These are phyloP conservation scores for Lanzia echinophila DNA, from an alignment of 2,329 filamentous ascomycete species.

Conservation along the genomic window DNA sequence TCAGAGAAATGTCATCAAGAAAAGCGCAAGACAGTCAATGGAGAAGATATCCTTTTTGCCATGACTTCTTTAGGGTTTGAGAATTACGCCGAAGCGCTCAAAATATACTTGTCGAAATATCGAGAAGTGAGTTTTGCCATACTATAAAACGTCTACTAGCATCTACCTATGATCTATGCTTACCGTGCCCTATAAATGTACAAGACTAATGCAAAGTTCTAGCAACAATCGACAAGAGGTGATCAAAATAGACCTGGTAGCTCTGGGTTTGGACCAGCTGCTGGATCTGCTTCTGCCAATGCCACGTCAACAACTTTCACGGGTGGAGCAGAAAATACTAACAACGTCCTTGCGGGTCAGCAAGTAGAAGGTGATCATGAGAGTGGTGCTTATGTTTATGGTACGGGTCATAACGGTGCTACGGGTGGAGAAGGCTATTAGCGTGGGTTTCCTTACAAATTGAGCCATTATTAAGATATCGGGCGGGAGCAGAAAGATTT, in stretches of 20 bases:
- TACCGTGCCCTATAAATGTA: neutral
- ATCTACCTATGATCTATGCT: conserved; percentile 8
- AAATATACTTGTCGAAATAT: conserved; percentile 97
- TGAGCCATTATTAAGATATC: neutral
- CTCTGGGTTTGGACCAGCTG: conserved; percentile 43
- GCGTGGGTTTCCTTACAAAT: conserved; percentile 9
- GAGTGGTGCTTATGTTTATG: conserved; percentile 35
- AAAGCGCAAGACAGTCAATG: conserved; percentile 98
- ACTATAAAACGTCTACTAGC: neutral
- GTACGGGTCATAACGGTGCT: conserved; percentile 52
- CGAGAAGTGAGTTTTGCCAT: conserved; percentile 69
- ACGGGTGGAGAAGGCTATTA: conserved; percentile 26
- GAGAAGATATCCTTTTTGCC: conserved; percentile 95
- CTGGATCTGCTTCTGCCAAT: conserved; percentile 34
- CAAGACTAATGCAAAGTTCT: conserved; percentile 7
- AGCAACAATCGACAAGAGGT: conserved; percentile 62
- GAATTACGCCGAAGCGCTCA: conserved; percentile 95
- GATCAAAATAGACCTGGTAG: conserved; percentile 46
- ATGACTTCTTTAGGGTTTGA: conserved; percentile 99
- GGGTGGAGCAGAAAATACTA: conserved; percentile 27
- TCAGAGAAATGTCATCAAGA: conserved; percentile 99
- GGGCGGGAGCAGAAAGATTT: neutral
- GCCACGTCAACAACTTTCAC: conserved; percentile 26
- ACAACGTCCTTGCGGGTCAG: conserved; percentile 30
- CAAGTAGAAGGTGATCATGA: conserved; percentile 31